Percentiles rank a stretch among this genome's conserved stretches.
Conservation (phyloP, 441 rosid genomes). For the Brassica hybrid region DNA sequence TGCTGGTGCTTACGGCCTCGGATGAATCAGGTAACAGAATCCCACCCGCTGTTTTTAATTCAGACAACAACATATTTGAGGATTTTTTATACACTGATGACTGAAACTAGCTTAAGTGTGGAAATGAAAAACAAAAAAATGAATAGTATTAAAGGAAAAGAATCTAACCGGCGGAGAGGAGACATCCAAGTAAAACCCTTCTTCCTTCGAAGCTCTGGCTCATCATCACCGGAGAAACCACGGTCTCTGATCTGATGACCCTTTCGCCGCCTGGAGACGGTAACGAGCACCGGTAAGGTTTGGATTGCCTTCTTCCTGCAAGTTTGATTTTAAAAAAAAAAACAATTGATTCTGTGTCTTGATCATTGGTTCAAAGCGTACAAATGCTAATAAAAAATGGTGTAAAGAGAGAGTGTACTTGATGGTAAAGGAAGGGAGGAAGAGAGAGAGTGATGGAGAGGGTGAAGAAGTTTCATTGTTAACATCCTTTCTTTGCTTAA, state of each 20-base stretch:
- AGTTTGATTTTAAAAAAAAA: neutral
- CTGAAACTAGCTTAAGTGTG: neutral
- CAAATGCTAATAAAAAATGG: neutral
- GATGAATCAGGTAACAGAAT: conserved; percentile 54
- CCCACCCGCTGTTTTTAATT: conserved; percentile 57
- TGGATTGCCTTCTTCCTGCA: conserved; percentile 52
- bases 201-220: conserved; percentile 48
- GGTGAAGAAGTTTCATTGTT: conserved; percentile 39
- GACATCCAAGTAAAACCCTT: conserved; percentile 65
- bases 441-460: conserved; percentile 28
- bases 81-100: neutral
- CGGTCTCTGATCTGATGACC: conserved; percentile 27
- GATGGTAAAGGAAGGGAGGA: conserved; percentile 35
- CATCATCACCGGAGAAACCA: conserved; percentile 16
- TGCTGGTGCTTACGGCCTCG: conserved; percentile 89
- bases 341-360: neutral
- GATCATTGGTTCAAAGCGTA: neutral
- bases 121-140: neutral
- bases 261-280: conserved; percentile 46
- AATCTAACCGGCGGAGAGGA: conserved; percentile 61
- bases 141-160: conserved; percentile 3
- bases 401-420: conserved; percentile 20
- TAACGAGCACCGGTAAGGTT: conserved; percentile 52
- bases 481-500: conserved; percentile 37
- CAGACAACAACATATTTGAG: conserved; percentile 25